Conservation (phyloP, 2,329 filamentous ascomycete species). For the Nigrospora oryzae region DNA sequence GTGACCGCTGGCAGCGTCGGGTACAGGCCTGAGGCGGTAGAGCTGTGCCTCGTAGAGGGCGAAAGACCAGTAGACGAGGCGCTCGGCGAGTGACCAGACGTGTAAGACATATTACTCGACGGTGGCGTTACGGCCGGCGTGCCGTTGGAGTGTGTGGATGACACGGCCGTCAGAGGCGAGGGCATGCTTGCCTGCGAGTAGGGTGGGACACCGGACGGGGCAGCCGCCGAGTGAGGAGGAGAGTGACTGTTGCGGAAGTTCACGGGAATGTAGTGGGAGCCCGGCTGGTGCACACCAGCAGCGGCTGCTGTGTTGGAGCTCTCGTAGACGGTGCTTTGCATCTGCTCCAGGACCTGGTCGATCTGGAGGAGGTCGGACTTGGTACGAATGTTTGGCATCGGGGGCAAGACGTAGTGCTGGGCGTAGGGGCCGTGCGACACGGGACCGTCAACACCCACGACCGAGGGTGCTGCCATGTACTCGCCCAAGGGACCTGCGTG, state of each 20-base stretch:
- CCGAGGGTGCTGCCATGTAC: slow-evolving; percentile 44
- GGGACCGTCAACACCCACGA: slow-evolving; percentile 42
- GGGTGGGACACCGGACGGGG: slow-evolving; percentile 24
- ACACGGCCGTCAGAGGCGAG: slow-evolving; percentile 50
- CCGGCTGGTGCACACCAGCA: slow-evolving; percentile 68
- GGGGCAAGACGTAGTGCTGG: slow-evolving; percentile 79
- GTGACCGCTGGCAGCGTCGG: slow-evolving; percentile 65
- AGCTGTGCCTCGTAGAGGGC: slow-evolving; percentile 54
- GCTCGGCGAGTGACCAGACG: slow-evolving; percentile 66
- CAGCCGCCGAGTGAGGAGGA: slow-evolving; percentile 25
- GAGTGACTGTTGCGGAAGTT: slow-evolving; percentile 51
- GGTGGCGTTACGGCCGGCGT: slow-evolving; percentile 72
- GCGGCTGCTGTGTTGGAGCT: slow-evolving; percentile 75
- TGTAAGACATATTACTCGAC: slow-evolving; percentile 68
- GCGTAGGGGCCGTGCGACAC: slow-evolving; percentile 50
- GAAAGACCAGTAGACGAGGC: slow-evolving; percentile 65
- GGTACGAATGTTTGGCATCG: slow-evolving; percentile 80
- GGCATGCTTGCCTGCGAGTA: slow-evolving; percentile 49
- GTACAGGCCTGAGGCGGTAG: slow-evolving; percentile 58
- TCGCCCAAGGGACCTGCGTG: slow-evolving; percentile 46
- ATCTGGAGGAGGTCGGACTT: slow-evolving; percentile 92
- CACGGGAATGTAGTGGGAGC: slow-evolving; percentile 51
- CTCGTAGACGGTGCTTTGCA: slow-evolving; percentile 94
- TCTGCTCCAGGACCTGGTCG: slow-evolving; percentile 89
- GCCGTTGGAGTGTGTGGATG: slow-evolving; percentile 47